A percentile compares a stretch with the other conserved stretches of the same genome.
Conservation (phyloP, 2,329 filamentous ascomycete species). For the Exophiala lecanii-corni region DNA sequence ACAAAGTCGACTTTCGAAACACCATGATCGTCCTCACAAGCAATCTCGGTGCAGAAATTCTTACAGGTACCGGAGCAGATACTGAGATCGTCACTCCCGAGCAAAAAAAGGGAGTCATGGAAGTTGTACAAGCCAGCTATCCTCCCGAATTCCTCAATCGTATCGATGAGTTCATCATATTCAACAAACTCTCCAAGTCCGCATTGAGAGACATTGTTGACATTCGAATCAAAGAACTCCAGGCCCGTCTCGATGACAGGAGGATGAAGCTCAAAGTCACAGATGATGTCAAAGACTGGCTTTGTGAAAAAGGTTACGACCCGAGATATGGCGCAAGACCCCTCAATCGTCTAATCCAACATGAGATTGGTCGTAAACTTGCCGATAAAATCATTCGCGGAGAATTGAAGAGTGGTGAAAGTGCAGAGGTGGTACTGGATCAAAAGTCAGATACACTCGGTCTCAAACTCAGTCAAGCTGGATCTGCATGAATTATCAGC, state of each 20-base stretch:
- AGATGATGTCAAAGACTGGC: constrained; percentile 72
- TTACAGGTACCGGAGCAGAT: constrained; percentile 64
- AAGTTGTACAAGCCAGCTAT: constrained; percentile 70
- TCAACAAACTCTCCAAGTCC: constrained; percentile 73
- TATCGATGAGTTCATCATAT: constrained; percentile 94
- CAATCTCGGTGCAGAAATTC: constrained; percentile 87
- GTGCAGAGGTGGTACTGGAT: constrained; percentile 56
- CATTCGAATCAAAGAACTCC: constrained; percentile 80
- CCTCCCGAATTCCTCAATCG: constrained; percentile 95
- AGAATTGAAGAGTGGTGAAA: constrained; percentile 69
- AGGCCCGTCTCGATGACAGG: constrained; percentile 75
- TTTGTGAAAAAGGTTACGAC: constrained; percentile 85
- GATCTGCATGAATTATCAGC: not conserved
- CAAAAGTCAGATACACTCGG: constrained; percentile 9
- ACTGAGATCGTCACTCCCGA: constrained; percentile 67
- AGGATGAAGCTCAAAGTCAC: constrained; percentile 72
- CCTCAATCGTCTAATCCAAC: constrained; percentile 83
- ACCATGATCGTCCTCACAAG: constrained; percentile 95
- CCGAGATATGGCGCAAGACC: constrained; percentile 87
- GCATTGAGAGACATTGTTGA: constrained; percentile 91
- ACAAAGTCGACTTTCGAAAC: constrained; percentile 95
- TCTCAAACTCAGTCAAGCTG: not conserved
- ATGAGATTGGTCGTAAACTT: constrained; percentile 80
- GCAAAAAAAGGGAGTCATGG: constrained; percentile 78
- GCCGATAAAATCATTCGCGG: constrained; percentile 91